Percentiles rank a stretch among this genome's conserved stretches.
These are phyloP conservation scores for Strombidium stylifer DNA, from an alignment of 73 alveolate species.

Conservation along the genomic window DNA sequence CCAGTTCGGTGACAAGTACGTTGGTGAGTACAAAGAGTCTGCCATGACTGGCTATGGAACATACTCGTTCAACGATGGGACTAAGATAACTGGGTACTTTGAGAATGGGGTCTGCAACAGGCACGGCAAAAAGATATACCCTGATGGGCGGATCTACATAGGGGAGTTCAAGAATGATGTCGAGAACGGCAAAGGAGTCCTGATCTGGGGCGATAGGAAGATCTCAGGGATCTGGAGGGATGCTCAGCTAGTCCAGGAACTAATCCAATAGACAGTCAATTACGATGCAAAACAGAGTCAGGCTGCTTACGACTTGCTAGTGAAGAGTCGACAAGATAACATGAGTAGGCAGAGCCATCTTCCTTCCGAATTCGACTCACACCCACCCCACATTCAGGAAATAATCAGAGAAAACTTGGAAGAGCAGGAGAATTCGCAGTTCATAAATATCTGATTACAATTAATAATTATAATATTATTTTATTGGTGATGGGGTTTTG, in stretches of 20 bases:
- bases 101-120: slow-evolving; percentile 43
- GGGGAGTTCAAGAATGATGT: slow-evolving; percentile 50
- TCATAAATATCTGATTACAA: no score
- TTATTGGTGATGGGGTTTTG: no score
- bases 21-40: slow-evolving; percentile 17
- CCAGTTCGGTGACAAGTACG: slow-evolving; percentile 31
- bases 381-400: no score
- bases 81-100: slow-evolving; percentile 38
- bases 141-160: slow-evolving; percentile 44
- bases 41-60: slow-evolving; percentile 42
- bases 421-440: no score
- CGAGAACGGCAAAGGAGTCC: slow-evolving; percentile 51
- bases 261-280: background rate
- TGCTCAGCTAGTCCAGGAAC: slow-evolving; percentile 20
- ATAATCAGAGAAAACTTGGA: no score
- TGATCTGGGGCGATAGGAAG: slow-evolving; percentile 31
- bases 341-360: no score
- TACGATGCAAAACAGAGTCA: no score
- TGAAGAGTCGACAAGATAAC: no score
- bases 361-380: no score
- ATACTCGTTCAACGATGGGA: slow-evolving; percentile 22
- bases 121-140: slow-evolving; percentile 45
- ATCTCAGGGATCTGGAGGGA: slow-evolving; percentile 31
- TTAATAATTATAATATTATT: no score
- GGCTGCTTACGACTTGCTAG: no score